Evolutionary conservation across 2,329 filamentous ascomycete genomes (phyloP), one percentile per base, ranked within the genome.

Genomic region (Cadophora malorum): DNA sequence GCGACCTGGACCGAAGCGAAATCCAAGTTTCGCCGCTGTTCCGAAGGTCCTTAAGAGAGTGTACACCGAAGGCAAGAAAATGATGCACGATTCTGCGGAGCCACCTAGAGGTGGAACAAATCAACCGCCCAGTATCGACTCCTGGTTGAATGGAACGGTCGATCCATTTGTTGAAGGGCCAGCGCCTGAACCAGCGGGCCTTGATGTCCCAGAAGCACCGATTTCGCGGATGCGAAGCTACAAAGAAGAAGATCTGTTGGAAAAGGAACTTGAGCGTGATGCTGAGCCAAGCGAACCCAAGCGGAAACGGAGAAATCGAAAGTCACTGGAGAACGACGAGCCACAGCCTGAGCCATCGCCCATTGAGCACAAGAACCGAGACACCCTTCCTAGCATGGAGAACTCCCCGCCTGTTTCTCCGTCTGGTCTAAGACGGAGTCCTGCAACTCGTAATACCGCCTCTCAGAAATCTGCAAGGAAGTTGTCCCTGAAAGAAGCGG

Each of bases 41-140:
- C 86, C 87, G n/a, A 86, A 86, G 50, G 87, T 89, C 8, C 79
- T 90, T 69, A 90, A 88, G 73, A 89, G 88, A 75, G 88, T 90
- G 7, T 83, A 90, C 67, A 86, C 82, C 55, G 88, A 88, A 67
- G 86, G 87, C 61, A 89, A 86, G 78, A 90, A 89, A 77, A 89
- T 90, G 14, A 84, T 90, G 47, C 84, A 88, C 16, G 87, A 90
- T 65, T 84, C 83, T 65, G 84, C 83, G 53, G 88, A 90, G 62
- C 83, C 86, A 3, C 84, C 84, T 0, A 83, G 83, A 59, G 82
- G 83, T 8, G 79, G 81, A 1, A 78, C 79, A 2, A 89, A 90
- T 68, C 84, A 87, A 53, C 88, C 88, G 5, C 85, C 84, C 0
- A 90, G 84, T 73, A 90, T 90, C 64, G 88, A 90, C 75, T 88